phyloP scores from a whole-genome alignment of 2,329 filamentous ascomycete genomes.

The Trichoderma endophyticum region DNA sequence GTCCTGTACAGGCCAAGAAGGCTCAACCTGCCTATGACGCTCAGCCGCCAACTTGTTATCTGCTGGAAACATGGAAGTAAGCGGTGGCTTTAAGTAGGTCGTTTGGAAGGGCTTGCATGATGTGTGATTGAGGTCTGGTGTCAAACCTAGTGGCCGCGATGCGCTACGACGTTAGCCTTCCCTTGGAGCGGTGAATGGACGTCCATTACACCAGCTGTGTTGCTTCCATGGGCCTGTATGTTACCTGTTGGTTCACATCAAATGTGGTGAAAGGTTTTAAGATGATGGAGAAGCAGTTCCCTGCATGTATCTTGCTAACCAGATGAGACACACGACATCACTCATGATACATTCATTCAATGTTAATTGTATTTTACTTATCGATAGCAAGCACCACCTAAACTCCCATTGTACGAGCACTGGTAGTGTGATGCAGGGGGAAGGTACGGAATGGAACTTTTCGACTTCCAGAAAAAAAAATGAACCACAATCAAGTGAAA shows the following conservation, averaged over 20 bases:
- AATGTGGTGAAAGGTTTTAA: neutral
- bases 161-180: neutral
- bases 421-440: neutral
- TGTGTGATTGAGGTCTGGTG: neutral
- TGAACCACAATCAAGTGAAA: neutral
- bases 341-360: neutral
- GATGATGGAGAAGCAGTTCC: neutral
- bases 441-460: slow-evolving; percentile 7
- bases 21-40: neutral
- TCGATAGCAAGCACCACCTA: neutral
- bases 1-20: neutral
- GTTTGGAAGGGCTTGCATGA: neutral
- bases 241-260: neutral
- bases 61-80: neutral
- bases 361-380: neutral
- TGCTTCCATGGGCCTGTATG: neutral
- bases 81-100: neutral
- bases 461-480: neutral
- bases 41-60: neutral
- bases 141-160: neutral
- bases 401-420: neutral
- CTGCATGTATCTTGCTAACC: neutral
- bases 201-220: neutral
- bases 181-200: neutral
- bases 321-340: neutral